Conservation (phyloP, 2,329 filamentous ascomycete genomes). For the Cercospora sp. region DNA sequence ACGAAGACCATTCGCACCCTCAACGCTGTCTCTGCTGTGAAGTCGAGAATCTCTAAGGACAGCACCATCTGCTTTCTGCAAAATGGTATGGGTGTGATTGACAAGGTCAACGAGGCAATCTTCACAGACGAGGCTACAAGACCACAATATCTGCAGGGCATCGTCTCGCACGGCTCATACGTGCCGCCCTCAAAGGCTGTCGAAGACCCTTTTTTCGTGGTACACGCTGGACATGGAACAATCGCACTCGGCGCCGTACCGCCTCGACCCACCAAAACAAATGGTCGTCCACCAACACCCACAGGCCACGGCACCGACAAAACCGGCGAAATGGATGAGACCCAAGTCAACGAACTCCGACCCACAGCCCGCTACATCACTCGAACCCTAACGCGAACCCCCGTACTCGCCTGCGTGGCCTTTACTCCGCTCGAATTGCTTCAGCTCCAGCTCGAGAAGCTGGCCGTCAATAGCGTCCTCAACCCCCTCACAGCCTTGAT, state of each 20-base stretch:
- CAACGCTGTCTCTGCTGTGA: constrained; percentile 65
- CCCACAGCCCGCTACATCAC: constrained; percentile 61
- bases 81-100: constrained; percentile 81
- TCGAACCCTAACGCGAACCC: constrained; percentile 62
- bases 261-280: constrained; percentile 29
- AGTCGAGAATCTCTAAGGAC: constrained; percentile 64
- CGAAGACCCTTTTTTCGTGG: constrained; percentile 52
- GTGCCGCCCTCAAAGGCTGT: constrained; percentile 39
- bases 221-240: constrained; percentile 61
- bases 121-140: constrained; percentile 66
- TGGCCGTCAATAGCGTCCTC: constrained; percentile 73
- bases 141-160: constrained; percentile 75
- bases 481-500: constrained; percentile 80
- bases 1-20: constrained; percentile 72
- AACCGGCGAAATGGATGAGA: constrained; percentile 21
- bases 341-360: constrained; percentile 27
- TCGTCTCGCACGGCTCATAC: constrained; percentile 61
- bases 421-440: constrained; percentile 64
- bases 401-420: constrained; percentile 61
- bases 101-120: constrained; percentile 69
- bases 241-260: constrained; percentile 58
- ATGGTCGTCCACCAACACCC: constrained; percentile 7
- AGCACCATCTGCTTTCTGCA: constrained; percentile 76
- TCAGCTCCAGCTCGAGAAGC: constrained; percentile 72
- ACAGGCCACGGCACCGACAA: constrained; percentile 24